Percentiles rank a stretch among this genome's conserved stretches.
These are phyloP conservation scores for Euphorbia celastroides DNA, from an alignment of 441 rosid species.

Conservation along the genomic window DNA sequence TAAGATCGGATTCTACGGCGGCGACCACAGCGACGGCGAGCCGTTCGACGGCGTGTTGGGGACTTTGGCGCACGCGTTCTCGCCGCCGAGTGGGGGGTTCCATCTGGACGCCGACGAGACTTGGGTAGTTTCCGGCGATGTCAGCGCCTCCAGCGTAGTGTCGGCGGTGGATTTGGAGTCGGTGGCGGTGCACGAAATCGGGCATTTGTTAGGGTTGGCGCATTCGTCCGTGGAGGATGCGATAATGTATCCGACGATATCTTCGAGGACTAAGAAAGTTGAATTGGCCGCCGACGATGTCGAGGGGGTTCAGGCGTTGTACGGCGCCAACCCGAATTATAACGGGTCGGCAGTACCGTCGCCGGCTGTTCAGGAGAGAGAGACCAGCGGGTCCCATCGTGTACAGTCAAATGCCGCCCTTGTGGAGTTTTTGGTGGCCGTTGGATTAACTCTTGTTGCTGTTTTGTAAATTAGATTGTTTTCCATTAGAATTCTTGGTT, in stretches of 20 bases:
- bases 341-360: slow-evolving; percentile 32
- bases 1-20: slow-evolving; percentile 54
- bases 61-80: slow-evolving; percentile 85
- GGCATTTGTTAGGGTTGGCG: slow-evolving; percentile 80
- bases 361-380: slow-evolving; percentile 37
- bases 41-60: slow-evolving; percentile 78
- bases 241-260: slow-evolving; percentile 73
- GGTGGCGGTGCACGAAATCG: slow-evolving; percentile 88
- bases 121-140: slow-evolving; percentile 58
- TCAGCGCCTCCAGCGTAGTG: slow-evolving; percentile 13
- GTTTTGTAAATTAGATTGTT: slow-evolving; percentile 17
- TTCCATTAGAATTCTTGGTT: no score
- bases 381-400: slow-evolving; percentile 26
- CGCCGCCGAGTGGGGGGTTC: slow-evolving; percentile 68
- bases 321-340: slow-evolving; percentile 65
- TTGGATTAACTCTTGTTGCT: slow-evolving; percentile 31
- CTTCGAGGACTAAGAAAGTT: slow-evolving; percentile 49
- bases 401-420: slow-evolving; percentile 13
- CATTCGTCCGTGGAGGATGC: slow-evolving; percentile 64
- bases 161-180: slow-evolving; percentile 81
- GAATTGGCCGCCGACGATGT: slow-evolving; percentile 58
- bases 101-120: slow-evolving; percentile 70
- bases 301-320: slow-evolving; percentile 56
- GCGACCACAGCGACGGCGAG: slow-evolving; percentile 85
- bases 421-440: slow-evolving; percentile 23